A percentile compares a stretch with the other conserved stretches of the same genome.
These are phyloP conservation scores for Penicillium expansum DNA, from an alignment of 2,329 filamentous ascomycete species.

Conservation along the genomic window DNA sequence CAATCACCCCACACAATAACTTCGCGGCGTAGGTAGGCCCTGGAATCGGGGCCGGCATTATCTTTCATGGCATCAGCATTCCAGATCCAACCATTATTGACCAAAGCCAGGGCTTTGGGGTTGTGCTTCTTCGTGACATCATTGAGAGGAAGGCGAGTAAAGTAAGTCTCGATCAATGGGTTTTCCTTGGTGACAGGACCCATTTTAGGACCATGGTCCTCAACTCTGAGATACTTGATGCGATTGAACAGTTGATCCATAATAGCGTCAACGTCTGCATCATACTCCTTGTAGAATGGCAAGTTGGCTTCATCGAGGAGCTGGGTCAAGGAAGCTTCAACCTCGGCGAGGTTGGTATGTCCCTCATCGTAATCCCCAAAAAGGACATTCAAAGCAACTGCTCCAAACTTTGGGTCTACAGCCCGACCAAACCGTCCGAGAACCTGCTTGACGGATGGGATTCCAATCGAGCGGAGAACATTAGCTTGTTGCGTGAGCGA, in stretches of 20 bases:
- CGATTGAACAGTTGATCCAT: constrained; percentile 90
- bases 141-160: constrained; percentile 81
- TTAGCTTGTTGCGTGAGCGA: constrained; percentile 57
- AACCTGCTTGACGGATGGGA: constrained; percentile 69
- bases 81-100: constrained; percentile 99
- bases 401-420: constrained; percentile 67
- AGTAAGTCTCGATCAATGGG: constrained; percentile 90
- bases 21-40: constrained; percentile 91
- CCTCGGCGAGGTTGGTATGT: constrained; percentile 42
- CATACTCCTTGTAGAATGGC: constrained; percentile 87
- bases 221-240: constrained; percentile 91
- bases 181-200: constrained; percentile 73
- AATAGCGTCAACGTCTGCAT: constrained; percentile 76
- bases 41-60: constrained; percentile 84
- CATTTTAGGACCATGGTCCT: constrained; percentile 82
- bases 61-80: constrained; percentile 91
- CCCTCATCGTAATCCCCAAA: constrained; percentile 65
- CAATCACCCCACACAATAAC: constrained; percentile 99
- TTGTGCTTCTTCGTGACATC: constrained; percentile 73
- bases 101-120: constrained; percentile 73
- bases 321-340: constrained; percentile 53
- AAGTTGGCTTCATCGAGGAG: constrained; percentile 84
- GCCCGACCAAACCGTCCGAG: constrained; percentile 74
- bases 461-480: constrained; percentile 64
- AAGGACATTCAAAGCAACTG: constrained; percentile 64